Evolutionary conservation across 805 yeast genomes (phyloP), one percentile per base, ranked within the genome.

Genomic region (Dipodascus albidus): DNA sequence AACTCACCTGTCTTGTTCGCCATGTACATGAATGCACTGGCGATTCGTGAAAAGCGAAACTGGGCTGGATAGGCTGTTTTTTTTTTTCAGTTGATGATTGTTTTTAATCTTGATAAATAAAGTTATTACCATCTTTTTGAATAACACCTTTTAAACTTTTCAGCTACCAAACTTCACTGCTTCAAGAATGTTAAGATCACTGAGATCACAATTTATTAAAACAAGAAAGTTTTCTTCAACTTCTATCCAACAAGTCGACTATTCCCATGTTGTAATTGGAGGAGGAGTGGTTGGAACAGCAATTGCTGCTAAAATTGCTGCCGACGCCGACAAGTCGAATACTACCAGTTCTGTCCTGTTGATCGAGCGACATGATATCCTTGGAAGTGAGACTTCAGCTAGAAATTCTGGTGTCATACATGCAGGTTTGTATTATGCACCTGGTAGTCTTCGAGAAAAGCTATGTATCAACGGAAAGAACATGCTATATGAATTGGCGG

Each of bases 321-420:
- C 71, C 51, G 61, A 66, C 2, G 57, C 73, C n/a, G 65, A 73
- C 3, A 76, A 76, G 53, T 38, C 44, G 6, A 38, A 38, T 19
- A 38, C 44, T 38, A 19, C 44, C 6, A 47, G 49, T 27, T 69
- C 69, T 2, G 88, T 88, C 0, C 65, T 85, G 0, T 64, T 90
- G 8, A 65, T 89, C 1, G 97, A 89, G 60, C 80, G 84, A 61
- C 80, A 88, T 64, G 65, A 68, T 1, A 72, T 72, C 35, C 64
- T 80, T 50, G 96, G 96, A 1, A 76, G 78, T 59, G 96, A 89
- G 61, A 87, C 96, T 0, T 83, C 95, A 3, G 77, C 91, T n/a
- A 72, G 96, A 52, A 89, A 89, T 70, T 85, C 95, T 1, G 97
- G 90, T 63, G 97, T 90, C 23, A 83, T 89, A 22, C 97, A 89